phyloP scores from a whole-genome alignment of 768 basidiomycete species.

The Chiua virens region DNA sequence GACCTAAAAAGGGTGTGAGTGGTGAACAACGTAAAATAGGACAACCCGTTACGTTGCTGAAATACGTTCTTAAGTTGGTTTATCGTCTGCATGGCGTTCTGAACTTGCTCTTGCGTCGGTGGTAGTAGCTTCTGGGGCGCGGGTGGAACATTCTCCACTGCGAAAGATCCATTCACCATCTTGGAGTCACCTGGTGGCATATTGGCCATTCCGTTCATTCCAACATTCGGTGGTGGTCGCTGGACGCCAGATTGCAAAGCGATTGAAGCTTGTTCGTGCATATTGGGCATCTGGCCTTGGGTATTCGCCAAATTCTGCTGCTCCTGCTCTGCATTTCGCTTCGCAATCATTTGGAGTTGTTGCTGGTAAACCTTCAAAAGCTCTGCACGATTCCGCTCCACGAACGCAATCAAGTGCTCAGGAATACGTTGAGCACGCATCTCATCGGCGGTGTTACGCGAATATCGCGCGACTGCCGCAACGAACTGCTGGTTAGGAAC shows the following conservation, averaged over 20 bases:
- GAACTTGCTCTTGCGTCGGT: constrained; percentile 35
- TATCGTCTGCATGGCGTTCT: constrained; percentile 30
- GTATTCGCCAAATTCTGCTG: constrained; percentile 20
- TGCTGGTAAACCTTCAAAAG: constrained; percentile 29
- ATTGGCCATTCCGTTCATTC: constrained; percentile 9
- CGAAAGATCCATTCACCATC: constrained; percentile 11
- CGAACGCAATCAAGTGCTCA: constrained; percentile 51
- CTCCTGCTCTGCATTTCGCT: constrained; percentile 24
- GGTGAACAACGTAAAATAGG: constrained; percentile 7
- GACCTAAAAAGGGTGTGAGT: constrained; percentile 22
- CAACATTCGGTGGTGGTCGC: constrained; percentile 14
- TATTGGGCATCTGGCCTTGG: constrained; percentile 16
- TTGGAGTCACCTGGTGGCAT: constrained; percentile 19
- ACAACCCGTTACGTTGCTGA: constrained; percentile 28
- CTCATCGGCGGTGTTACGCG: constrained; percentile 45
- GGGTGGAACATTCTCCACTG: constrained; percentile 1
- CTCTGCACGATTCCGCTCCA: constrained; percentile 52
- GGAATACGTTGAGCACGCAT: constrained; percentile 52
- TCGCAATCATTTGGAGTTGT: constrained; percentile 18
- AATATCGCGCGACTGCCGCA: constrained; percentile 47
- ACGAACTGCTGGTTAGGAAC: constrained; percentile 35
- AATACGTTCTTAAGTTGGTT: constrained; percentile 35
- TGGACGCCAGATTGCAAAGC: constrained; percentile 14
- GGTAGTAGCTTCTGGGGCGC: constrained; percentile 8
- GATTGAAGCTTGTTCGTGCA: constrained; percentile 20